phyloP scores from a whole-genome alignment of 2,329 filamentous ascomycete species.

The Paracoccidioides lutzii region DNA sequence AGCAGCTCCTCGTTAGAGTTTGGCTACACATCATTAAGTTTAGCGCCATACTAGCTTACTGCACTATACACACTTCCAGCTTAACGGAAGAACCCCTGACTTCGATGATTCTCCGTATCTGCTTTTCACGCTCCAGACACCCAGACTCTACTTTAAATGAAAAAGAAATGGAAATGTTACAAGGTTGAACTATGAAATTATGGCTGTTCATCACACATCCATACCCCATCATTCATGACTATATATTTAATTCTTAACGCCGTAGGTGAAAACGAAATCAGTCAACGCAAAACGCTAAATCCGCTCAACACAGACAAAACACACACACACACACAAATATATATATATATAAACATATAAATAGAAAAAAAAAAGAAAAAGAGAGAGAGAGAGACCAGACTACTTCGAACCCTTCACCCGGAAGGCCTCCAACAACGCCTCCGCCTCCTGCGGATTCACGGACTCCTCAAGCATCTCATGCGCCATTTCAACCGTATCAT shows the following conservation, averaged over 20 bases:
- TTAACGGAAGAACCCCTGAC: too few species aligned
- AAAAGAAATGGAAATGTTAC: too few species aligned
- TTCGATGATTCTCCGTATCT: too few species aligned
- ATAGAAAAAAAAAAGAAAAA: not conserved
- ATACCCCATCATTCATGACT: not conserved
- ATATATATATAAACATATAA: not conserved
- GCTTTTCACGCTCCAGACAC: too few species aligned
- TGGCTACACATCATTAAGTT: too few species aligned
- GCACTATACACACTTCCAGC: too few species aligned
- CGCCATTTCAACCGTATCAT: constrained; percentile 67
- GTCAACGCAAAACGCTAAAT: not conserved
- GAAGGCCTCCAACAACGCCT: constrained; percentile 42
- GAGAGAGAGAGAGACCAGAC: not conserved
- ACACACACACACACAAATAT: not conserved
- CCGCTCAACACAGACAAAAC: not conserved
- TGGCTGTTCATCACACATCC: not conserved
- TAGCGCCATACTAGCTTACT: too few species aligned
- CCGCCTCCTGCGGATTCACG: constrained; percentile 67
- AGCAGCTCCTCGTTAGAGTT: too few species aligned
- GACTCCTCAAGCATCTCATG: constrained; percentile 68
- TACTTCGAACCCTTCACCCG: constrained; percentile 11
- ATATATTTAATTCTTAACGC: not conserved
- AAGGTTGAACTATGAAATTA: not conserved
- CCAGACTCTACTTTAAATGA: too few species aligned
- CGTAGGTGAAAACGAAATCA: not conserved